Conservation (phyloP, 225 moss, liverwort and hornwort genomes). For the Asterella californica region DNA sequence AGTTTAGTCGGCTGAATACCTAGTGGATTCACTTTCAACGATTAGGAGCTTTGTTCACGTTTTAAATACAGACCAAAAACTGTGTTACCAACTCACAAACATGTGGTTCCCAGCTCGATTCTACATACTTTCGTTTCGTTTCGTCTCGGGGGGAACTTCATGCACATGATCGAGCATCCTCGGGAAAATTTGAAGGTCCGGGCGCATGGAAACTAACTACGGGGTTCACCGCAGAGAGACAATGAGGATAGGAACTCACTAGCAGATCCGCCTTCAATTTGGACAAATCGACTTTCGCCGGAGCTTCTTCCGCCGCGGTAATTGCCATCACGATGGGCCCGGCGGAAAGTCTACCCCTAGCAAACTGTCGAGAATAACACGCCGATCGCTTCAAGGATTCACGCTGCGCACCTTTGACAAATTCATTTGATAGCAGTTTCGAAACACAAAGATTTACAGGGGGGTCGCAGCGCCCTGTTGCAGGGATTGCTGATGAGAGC, state of each 20-base stretch:
- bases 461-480: background rate
- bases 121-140: no score
- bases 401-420: background rate
- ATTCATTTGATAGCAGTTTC: background rate
- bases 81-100: no score
- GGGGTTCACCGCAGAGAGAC: background rate
- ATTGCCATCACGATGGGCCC: slow-evolving; percentile 20
- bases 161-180: no score
- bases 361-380: background rate
- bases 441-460: background rate
- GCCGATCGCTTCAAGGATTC: background rate
- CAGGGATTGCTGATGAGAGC: background rate
- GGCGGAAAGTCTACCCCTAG: background rate
- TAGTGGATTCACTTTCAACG: no score
- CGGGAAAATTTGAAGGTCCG: no score
- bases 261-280: slow-evolving; percentile 40
- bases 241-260: slow-evolving; percentile 17
- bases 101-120: no score
- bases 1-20: no score
- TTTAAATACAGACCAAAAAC: no score
- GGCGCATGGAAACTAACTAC: no score
- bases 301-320: slow-evolving; percentile 22
- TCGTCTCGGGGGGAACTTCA: no score
- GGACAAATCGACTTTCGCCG: slow-evolving; percentile 16
- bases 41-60: no score